Evolutionary conservation across 2,329 filamentous ascomycete species (phyloP).

Genomic region (Elsinoe perseae): DNA sequence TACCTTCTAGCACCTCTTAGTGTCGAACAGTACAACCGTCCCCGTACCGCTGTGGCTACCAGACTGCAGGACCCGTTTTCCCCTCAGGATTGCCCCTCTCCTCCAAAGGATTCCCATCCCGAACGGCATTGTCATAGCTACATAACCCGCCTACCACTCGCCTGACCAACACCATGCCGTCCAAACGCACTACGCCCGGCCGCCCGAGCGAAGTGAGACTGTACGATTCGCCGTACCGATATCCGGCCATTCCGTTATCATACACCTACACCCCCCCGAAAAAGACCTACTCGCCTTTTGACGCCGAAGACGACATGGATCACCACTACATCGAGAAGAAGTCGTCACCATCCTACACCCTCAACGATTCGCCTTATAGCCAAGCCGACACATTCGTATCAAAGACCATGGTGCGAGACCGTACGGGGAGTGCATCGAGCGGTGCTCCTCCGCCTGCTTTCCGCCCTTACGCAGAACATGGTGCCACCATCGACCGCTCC

Average conservation of each 20-base stretch:
- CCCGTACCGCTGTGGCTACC: neutral
- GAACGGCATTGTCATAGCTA: neutral
- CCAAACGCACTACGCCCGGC: neutral
- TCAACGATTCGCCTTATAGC: constrained; percentile 12
- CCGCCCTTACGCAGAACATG: constrained; percentile 20
- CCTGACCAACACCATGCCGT: neutral
- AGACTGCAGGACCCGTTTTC: neutral
- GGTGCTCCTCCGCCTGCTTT: constrained; percentile 6
- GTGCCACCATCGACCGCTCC: constrained; percentile 26
- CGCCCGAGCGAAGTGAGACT: constrained; percentile 8
- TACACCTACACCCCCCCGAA: constrained; percentile 10
- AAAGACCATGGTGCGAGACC: constrained; percentile 17
- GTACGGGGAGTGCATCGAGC: constrained; percentile 7
- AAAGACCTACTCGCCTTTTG: neutral
- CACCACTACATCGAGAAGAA: constrained; percentile 8
- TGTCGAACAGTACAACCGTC: neutral
- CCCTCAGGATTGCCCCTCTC: neutral
- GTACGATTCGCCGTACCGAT: constrained; percentile 6
- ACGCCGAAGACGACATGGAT: constrained; percentile 2
- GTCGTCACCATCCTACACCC: constrained; percentile 3
- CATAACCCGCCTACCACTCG: constrained; percentile 3
- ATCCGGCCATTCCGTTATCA: constrained; percentile 8
- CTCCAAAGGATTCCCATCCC: constrained; percentile 3
- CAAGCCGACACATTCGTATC: constrained; percentile 15
- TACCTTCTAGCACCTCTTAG: constrained; percentile 1